Percentiles rank a stretch among this genome's conserved stretches.
Evolutionary conservation across 306 rosid species (phyloP).

Genomic region (Alnus glutinosa): DNA sequence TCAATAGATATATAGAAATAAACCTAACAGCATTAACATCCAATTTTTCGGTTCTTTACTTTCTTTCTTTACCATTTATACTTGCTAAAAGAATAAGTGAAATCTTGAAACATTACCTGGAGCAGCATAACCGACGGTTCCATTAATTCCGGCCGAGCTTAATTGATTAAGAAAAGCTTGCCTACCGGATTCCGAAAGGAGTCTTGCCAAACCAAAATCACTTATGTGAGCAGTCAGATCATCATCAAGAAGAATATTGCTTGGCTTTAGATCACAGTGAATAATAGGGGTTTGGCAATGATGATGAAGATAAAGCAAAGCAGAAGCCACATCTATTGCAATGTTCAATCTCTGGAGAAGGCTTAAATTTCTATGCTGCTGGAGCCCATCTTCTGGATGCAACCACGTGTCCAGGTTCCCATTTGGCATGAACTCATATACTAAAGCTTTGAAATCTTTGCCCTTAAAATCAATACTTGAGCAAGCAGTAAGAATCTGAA

Average conservation of each 20-base stretch:
- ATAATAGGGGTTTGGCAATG: constrained; percentile 10
- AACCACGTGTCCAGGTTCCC: constrained; percentile 27
- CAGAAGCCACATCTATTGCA: constrained; percentile 25
- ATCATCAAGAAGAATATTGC: constrained; percentile 22
- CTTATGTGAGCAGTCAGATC: constrained; percentile 12
- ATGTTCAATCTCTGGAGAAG: constrained; percentile 14
- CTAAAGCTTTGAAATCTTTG: constrained; percentile 18
- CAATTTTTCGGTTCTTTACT: no score
- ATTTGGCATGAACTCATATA: constrained; percentile 23
- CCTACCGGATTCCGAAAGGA: neutral
- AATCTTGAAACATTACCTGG: neutral
- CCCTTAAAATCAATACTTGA: constrained; percentile 10
- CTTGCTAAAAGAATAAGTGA: neutral
- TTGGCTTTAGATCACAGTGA: constrained; percentile 31
- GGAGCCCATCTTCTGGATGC: neutral
- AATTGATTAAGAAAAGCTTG: neutral
- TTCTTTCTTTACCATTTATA: no score
- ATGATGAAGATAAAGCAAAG: constrained; percentile 29
- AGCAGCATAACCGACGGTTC: constrained; percentile 19
- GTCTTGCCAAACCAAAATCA: constrained; percentile 24
- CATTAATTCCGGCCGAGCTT: constrained; percentile 2
- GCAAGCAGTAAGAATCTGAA: constrained; percentile 29
- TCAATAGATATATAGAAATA: no score
- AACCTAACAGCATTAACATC: no score
- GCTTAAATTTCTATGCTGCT: neutral